Percentiles rank a stretch among this genome's conserved stretches.
Conservation (phyloP, 345 rosid species). For the Eucalyptus regnans region DNA sequence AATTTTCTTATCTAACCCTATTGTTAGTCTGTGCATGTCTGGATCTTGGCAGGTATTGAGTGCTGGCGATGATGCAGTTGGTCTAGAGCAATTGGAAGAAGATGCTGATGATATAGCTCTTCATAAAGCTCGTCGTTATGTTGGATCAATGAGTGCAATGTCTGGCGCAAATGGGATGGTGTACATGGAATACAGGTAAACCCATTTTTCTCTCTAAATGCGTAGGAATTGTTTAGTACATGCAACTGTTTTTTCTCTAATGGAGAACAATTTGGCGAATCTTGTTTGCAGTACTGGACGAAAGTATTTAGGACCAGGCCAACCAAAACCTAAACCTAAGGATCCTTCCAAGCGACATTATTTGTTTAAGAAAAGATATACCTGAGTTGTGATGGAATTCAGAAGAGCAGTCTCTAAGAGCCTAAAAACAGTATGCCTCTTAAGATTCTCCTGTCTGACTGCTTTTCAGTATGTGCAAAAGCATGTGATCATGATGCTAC, state of each 20-base stretch:
- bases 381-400: slow-evolving; percentile 6
- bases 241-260: neutral
- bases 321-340: slow-evolving; percentile 51
- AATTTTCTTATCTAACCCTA: neutral
- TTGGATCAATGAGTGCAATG: slow-evolving; percentile 76
- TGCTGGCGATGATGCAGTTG: slow-evolving; percentile 81
- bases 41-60: slow-evolving; percentile 43
- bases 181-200: slow-evolving; percentile 81
- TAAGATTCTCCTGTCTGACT: neutral
- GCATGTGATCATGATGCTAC: neutral
- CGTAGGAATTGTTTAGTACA: neutral
- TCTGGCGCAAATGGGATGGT: slow-evolving; percentile 88
- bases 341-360: slow-evolving; percentile 74
- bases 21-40: neutral
- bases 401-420: neutral
- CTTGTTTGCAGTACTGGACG: slow-evolving; percentile 33
- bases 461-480: neutral
- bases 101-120: slow-evolving; percentile 85
- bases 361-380: slow-evolving; percentile 61
- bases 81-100: slow-evolving; percentile 81
- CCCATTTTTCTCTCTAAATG: neutral
- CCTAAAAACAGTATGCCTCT: neutral
- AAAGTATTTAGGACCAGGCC: slow-evolving; percentile 10
- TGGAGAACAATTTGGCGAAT: neutral
- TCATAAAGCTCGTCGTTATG: slow-evolving; percentile 49